Percentiles rank a stretch among this genome's conserved stretches.
phyloP scores from a whole-genome alignment of 768 basidiomycete species.

The Pleurotus sapidus region DNA sequence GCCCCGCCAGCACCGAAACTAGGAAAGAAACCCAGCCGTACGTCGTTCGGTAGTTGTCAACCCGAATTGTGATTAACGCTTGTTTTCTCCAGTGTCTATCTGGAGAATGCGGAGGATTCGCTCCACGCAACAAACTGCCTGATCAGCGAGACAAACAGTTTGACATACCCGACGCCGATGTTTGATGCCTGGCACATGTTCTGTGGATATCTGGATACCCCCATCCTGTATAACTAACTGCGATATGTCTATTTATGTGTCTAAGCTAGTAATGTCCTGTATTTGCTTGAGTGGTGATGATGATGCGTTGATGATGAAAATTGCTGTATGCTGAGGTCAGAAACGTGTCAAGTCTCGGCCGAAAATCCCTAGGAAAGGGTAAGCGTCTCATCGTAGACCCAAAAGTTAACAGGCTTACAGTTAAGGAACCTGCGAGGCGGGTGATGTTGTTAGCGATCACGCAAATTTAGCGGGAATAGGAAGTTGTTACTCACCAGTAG shows the following conservation, averaged over 20 bases:
- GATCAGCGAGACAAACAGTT: background rate
- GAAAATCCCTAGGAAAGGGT: slow-evolving; percentile 55
- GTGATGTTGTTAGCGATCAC: too few species aligned
- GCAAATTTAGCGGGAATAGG: too few species aligned
- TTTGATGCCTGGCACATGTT: slow-evolving; percentile 16
- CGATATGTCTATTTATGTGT: background rate
- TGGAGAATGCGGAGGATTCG: slow-evolving; percentile 3
- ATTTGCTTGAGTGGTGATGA: too few species aligned
- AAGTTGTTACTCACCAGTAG: slow-evolving; percentile 35
- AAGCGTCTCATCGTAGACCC: too few species aligned
- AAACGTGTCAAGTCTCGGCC: slow-evolving; percentile 73
- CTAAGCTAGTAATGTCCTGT: too few species aligned
- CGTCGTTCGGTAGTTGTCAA: background rate
- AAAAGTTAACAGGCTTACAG: too few species aligned
- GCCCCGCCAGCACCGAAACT: background rate
- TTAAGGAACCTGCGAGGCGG: too few species aligned
- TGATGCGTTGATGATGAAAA: too few species aligned
- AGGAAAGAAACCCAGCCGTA: slow-evolving; percentile 4
- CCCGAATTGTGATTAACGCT: background rate
- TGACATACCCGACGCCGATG: too few species aligned
- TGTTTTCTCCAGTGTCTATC: background rate
- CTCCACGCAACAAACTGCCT: slow-evolving; percentile 3
- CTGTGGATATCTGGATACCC: slow-evolving; percentile 20
- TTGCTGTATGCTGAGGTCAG: slow-evolving; percentile 24
- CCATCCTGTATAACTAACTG: too few species aligned